Percentiles rank a stretch among this genome's conserved stretches.
Evolutionary conservation across 129 eudicot species (phyloP).

Genomic region (Centrapalus pauciflorus): DNA sequence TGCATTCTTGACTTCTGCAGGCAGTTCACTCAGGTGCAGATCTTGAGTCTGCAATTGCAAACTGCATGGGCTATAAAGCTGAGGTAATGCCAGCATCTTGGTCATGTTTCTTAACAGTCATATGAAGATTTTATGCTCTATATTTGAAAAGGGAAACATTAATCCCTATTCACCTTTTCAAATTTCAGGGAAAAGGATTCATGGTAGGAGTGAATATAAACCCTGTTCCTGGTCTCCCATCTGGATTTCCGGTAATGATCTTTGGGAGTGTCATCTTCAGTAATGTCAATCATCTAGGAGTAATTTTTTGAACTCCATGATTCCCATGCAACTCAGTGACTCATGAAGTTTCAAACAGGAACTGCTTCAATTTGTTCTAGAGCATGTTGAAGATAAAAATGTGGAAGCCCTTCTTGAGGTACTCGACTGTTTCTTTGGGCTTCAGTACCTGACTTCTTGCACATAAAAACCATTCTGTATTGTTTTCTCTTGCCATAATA

Average conservation of each 20-base stretch:
- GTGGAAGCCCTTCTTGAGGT: constrained; percentile 93
- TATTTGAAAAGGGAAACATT: not conserved
- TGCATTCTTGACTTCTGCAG: constrained; percentile 33
- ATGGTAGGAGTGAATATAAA: constrained; percentile 94
- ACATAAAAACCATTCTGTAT: constrained; percentile 1
- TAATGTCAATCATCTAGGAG: not conserved
- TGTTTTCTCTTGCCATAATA: constrained; percentile 1
- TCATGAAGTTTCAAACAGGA: constrained; percentile 42
- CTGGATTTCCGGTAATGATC: constrained; percentile 70
- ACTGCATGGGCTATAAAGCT: constrained; percentile 87
- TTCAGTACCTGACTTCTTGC: constrained; percentile 9
- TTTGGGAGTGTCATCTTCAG: constrained; percentile 4
- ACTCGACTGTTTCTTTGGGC: constrained; percentile 5
- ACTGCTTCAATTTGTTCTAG: constrained; percentile 65
- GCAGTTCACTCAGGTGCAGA: constrained; percentile 99
- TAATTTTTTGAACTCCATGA: constrained; percentile 12
- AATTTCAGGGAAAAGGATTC: constrained; percentile 75
- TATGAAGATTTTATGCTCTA: constrained; percentile 9
- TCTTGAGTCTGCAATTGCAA: constrained; percentile 85
- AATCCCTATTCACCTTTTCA: constrained; percentile 22
- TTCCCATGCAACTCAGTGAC: constrained; percentile 6
- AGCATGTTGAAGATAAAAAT: constrained; percentile 82
- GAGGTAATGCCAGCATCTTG: constrained; percentile 46
- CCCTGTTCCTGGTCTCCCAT: constrained; percentile 89
- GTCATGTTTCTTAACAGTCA: not conserved